phyloP scores from a whole-genome alignment of 345 rosid species.

The Melaleuca quinquenervia region DNA sequence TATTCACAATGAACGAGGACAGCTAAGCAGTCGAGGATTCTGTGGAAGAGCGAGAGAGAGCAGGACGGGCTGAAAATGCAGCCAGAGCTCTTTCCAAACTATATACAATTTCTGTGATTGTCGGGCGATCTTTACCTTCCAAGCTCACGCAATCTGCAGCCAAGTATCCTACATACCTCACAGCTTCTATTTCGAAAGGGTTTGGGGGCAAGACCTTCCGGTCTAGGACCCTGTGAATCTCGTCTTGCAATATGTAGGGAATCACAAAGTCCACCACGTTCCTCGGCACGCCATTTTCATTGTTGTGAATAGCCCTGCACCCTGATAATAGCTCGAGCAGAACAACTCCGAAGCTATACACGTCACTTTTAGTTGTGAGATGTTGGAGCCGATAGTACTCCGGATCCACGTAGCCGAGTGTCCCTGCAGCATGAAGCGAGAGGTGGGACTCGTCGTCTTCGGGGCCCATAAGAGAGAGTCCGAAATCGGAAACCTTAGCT shows the following conservation, averaged over 20 bases:
- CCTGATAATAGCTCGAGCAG: constrained; percentile 60
- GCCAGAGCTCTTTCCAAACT: constrained; percentile 44
- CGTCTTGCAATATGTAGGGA: constrained; percentile 52
- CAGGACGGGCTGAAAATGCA: constrained; percentile 22
- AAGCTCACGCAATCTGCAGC: constrained; percentile 47
- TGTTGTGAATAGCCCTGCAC: constrained; percentile 45
- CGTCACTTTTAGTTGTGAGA: constrained; percentile 57
- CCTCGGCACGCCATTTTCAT: constrained; percentile 31
- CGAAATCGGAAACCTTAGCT: constrained; percentile 74
- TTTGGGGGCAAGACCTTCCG: constrained; percentile 52
- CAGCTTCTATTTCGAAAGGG: constrained; percentile 67
- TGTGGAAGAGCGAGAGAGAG: constrained; percentile 24
- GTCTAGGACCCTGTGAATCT: constrained; percentile 62
- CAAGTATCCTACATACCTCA: constrained; percentile 40
- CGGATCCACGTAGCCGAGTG: constrained; percentile 73
- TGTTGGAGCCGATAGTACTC: constrained; percentile 69
- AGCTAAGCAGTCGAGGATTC: background rate
- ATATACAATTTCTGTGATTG: constrained; percentile 47
- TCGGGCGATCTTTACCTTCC: constrained; percentile 48
- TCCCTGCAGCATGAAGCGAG: constrained; percentile 60
- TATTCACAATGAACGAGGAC: background rate
- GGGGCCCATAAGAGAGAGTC: constrained; percentile 62
- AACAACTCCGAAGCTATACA: constrained; percentile 71
- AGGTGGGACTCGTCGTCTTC: constrained; percentile 42
- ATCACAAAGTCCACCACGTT: constrained; percentile 55